Conservation (phyloP, 371 early-diverging fungal species). For the Phascolomyces articulosus region DNA sequence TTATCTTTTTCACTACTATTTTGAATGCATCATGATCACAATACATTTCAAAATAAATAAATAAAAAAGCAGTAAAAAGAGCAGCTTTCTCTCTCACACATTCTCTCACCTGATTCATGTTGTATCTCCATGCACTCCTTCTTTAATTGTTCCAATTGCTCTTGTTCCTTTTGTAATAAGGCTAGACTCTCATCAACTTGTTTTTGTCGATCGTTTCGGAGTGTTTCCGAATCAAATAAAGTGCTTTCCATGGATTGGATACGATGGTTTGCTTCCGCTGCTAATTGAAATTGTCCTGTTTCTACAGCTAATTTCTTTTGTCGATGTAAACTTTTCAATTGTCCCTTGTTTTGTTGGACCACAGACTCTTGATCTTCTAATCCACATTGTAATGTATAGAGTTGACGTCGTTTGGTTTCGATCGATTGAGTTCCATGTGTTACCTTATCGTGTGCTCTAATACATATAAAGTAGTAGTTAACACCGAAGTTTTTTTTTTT, state of each 20-base stretch:
- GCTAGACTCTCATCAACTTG: not conserved
- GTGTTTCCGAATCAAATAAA: not conserved
- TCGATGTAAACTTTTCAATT: conserved; percentile 8
- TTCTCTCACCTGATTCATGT: not conserved
- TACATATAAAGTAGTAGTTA: no score
- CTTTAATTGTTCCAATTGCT: not conserved
- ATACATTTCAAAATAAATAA: no score
- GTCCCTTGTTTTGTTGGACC: conserved; percentile 4
- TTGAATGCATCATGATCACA: not conserved
- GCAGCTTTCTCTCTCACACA: no score
- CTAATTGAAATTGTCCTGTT: conserved; percentile 16
- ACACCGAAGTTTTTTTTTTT: no score
- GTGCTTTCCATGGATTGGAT: conserved; percentile 4
- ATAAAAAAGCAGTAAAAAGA: no score
- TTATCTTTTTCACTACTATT: not conserved
- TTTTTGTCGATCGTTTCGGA: not conserved
- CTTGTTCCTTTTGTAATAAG: not conserved
- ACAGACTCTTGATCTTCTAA: conserved; percentile 16
- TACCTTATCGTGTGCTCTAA: conserved; percentile 3
- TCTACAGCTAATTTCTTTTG: conserved; percentile 19
- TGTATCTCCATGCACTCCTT: not conserved
- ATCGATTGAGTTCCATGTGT: not conserved
- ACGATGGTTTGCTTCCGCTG: conserved; percentile 10
- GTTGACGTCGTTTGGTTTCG: conserved; percentile 9
- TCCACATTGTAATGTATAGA: conserved; percentile 7